These are phyloP conservation scores for Camellia oleifera DNA, from an alignment of 179 eudicot species.

Conservation along the genomic window DNA sequence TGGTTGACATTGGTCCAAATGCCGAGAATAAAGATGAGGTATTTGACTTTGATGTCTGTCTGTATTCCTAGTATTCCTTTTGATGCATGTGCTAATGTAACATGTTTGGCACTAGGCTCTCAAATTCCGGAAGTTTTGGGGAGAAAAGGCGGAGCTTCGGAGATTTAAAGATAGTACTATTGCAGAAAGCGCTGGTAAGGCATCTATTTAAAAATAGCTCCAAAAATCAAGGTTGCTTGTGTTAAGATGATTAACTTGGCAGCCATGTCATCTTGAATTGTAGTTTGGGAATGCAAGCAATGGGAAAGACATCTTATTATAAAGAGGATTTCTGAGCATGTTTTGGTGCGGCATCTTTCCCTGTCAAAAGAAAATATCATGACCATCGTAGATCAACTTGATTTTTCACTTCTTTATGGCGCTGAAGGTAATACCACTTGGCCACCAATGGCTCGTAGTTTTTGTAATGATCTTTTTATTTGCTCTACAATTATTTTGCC, in stretches of 20 bases:
- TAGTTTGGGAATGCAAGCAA: slow-evolving; percentile 80
- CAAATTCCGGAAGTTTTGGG: slow-evolving; percentile 86
- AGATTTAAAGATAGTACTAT: slow-evolving; percentile 80
- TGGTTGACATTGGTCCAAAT: slow-evolving; percentile 78
- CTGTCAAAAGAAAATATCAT: slow-evolving; percentile 50
- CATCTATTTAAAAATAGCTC: slow-evolving; percentile 16
- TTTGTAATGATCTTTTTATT: slow-evolving; percentile 2
- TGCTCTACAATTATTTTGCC: background rate
- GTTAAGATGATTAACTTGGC: slow-evolving; percentile 15
- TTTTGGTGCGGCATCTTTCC: slow-evolving; percentile 75
- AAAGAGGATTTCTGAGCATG: slow-evolving; percentile 69
- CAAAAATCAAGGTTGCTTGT: slow-evolving; percentile 13
- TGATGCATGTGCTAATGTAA: slow-evolving; percentile 16
- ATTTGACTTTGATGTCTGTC: background rate
- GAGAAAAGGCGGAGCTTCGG: slow-evolving; percentile 75
- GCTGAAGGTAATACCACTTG: slow-evolving; percentile 47
- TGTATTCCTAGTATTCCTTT: background rate
- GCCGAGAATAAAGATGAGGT: slow-evolving; percentile 85
- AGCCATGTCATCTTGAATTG: slow-evolving; percentile 15
- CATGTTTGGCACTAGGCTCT: slow-evolving; percentile 41
- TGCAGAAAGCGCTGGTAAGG: slow-evolving; percentile 79
- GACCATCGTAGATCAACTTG: slow-evolving; percentile 76
- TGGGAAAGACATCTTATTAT: slow-evolving; percentile 78
- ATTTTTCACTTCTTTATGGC: slow-evolving; percentile 65
- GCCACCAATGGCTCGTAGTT: slow-evolving; percentile 4